Percentiles rank a stretch among this genome's conserved stretches.
phyloP scores from a whole-genome alignment of 208 protist species.

The Acanthamoeba royreba region DNA sequence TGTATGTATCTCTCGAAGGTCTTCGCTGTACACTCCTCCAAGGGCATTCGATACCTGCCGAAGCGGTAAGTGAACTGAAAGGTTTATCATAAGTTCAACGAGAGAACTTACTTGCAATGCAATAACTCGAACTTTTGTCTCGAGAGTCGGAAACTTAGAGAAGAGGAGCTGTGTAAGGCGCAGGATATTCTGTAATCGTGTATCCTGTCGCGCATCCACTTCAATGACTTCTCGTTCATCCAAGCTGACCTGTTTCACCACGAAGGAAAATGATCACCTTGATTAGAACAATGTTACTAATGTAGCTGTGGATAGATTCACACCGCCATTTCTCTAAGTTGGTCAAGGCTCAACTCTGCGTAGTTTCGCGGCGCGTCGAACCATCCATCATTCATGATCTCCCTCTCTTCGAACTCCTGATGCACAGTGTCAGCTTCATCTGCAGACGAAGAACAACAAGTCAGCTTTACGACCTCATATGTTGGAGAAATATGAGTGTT shows the following conservation, averaged over 20 bases:
- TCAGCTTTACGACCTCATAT: background rate
- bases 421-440: background rate
- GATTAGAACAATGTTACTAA: background rate
- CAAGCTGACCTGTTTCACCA: background rate
- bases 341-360: background rate
- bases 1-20: background rate
- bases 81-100: background rate
- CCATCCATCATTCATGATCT: background rate
- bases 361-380: background rate
- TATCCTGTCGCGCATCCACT: background rate
- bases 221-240: background rate
- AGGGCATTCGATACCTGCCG: background rate
- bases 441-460: background rate
- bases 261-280: background rate
- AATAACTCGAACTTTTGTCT: slow-evolving; percentile 8
- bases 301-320: background rate
- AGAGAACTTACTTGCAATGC: background rate
- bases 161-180: slow-evolving; percentile 14
- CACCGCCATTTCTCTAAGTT: background rate
- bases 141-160: slow-evolving; percentile 27
- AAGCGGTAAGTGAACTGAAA: background rate
- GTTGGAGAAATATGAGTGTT: background rate
- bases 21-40: background rate
- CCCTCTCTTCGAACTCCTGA: background rate
- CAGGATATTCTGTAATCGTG: slow-evolving; percentile 18